Percentiles rank a stretch among this genome's conserved stretches.
phyloP scores from a whole-genome alignment of 192 early-diverging fungal species.

The Coemansia asiatica region DNA sequence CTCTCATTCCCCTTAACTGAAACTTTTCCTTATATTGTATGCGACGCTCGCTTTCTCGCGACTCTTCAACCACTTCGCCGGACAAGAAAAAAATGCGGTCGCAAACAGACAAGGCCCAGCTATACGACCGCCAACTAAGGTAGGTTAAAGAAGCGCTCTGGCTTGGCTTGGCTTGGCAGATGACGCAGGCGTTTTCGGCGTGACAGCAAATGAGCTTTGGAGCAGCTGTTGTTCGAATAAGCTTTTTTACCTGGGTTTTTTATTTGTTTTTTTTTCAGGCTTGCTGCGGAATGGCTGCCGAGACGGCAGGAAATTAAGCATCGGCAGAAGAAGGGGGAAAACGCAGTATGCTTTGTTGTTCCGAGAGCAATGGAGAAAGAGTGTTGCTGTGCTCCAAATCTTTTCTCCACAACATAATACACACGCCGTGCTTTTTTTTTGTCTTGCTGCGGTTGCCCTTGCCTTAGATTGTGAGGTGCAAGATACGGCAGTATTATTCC shows the following conservation, averaged over 20 bases:
- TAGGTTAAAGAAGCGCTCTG: slow-evolving; percentile 7
- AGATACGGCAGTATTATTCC: not conserved
- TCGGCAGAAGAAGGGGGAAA: not conserved
- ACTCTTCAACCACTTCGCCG: slow-evolving; percentile 7
- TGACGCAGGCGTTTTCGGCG: not conserved
- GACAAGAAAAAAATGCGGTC: slow-evolving; percentile 43
- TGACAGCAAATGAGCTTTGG: too few species aligned
- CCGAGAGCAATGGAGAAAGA: too few species aligned
- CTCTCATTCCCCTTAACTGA: not conserved
- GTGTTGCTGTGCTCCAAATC: too few species aligned
- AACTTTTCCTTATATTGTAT: slow-evolving; percentile 22
- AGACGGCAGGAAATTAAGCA: not conserved
- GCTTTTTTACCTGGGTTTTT: not conserved
- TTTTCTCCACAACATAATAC: too few species aligned
- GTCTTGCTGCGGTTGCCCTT: too few species aligned
- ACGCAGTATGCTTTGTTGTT: not conserved
- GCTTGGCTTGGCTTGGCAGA: not conserved
- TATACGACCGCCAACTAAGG: slow-evolving; percentile 53
- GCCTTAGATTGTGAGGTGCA: too few species aligned
- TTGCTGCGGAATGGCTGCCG: not conserved
- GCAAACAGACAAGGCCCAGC: slow-evolving; percentile 39
- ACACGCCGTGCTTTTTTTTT: too few species aligned
- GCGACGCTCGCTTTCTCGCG: slow-evolving; percentile 34
- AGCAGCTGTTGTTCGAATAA: not conserved
- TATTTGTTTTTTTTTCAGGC: not conserved